These are phyloP conservation scores for Picea abies DNA, from an alignment of 83 land plant species.

Conservation along the genomic window DNA sequence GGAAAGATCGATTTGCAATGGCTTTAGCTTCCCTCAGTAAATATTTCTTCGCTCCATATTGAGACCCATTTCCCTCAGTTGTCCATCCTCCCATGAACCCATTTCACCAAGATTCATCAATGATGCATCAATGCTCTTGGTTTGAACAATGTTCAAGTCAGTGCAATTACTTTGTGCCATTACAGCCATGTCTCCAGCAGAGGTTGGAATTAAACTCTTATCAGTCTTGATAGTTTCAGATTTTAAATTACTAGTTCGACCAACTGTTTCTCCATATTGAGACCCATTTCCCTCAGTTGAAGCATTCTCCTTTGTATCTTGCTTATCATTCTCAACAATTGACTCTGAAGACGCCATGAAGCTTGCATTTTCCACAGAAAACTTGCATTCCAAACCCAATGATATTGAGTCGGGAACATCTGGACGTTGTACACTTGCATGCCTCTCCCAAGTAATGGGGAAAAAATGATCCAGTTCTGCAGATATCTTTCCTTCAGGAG, in stretches of 20 bases:
- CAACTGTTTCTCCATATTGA: neutral
- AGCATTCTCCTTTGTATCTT: neutral
- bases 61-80: too few species aligned
- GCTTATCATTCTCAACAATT: slow-evolving; percentile 9
- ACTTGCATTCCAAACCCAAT: neutral
- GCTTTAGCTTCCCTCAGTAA: too few species aligned
- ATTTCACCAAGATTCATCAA: too few species aligned
- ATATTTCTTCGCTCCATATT: too few species aligned
- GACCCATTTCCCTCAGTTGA: neutral
- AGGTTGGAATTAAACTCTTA: neutral
- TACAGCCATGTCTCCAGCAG: neutral
- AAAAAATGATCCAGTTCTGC: slow-evolving; percentile 57
- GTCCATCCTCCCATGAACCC: too few species aligned
- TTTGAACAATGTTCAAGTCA: neutral
- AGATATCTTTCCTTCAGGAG: slow-evolving; percentile 37
- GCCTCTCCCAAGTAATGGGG: too few species aligned
- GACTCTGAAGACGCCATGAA: neutral
- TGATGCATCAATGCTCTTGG: neutral
- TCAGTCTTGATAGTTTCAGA: too few species aligned
- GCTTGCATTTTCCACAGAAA: neutral
- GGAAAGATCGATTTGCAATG: too few species aligned
- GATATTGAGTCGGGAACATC: too few species aligned
- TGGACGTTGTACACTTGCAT: too few species aligned
- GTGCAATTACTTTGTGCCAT: neutral
- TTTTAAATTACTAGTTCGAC: neutral